Evolutionary conservation across 31 red algal genomes (phyloP).

Genomic region (Endocladia muricata): DNA sequence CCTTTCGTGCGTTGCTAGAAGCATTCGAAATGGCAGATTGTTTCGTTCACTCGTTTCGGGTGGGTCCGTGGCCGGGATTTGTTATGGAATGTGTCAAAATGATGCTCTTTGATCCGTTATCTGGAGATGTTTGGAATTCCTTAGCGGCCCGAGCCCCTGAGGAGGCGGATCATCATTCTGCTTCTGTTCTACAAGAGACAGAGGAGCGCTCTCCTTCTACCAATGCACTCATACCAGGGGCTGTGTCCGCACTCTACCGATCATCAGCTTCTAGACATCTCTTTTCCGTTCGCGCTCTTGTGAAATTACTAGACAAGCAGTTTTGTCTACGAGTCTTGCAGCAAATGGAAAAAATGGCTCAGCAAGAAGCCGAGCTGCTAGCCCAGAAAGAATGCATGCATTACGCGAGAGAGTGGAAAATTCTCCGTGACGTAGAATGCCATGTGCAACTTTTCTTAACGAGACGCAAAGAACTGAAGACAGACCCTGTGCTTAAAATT

Average conservation of each 20-base stretch:
- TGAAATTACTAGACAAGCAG: conserved; percentile 36
- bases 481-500: neutral
- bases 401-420: conserved; percentile 53
- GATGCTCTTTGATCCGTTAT: conserved; percentile 38
- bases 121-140: conserved; percentile 2
- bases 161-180: conserved; percentile 16
- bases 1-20: conserved; percentile 32
- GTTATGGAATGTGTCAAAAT: conserved; percentile 38
- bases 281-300: conserved; percentile 31
- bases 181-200: conserved; percentile 41
- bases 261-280: conserved; percentile 37
- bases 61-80: conserved; percentile 46
- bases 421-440: conserved; percentile 28
- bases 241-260: conserved; percentile 15
- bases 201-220: conserved; percentile 21
- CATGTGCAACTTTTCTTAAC: conserved; percentile 20
- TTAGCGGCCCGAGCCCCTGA: conserved; percentile 15
- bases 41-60: conserved; percentile 29
- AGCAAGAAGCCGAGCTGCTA: conserved; percentile 9
- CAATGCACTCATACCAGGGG: conserved; percentile 21
- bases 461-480: neutral
- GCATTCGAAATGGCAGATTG: conserved; percentile 24
- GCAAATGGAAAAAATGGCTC: conserved; percentile 30
- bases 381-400: conserved; percentile 36
- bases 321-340: conserved; percentile 29